These are phyloP conservation scores for Brassica cretica DNA, from an alignment of 345 rosid genomes.

Conservation along the genomic window DNA sequence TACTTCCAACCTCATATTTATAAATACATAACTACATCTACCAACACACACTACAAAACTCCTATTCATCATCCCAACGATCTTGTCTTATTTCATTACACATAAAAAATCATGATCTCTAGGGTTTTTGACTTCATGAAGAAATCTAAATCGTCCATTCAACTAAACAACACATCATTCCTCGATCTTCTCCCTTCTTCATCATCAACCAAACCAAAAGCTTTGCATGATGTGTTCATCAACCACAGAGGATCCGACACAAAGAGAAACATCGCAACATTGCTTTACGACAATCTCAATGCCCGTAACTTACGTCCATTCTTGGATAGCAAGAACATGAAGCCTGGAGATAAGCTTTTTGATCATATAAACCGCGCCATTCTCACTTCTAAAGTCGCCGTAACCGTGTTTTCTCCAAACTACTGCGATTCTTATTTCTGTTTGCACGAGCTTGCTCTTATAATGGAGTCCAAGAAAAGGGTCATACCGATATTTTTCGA, in stretches of 20 bases:
- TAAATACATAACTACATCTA: not conserved
- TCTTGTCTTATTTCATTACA: constrained; percentile 3
- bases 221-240: constrained; percentile 60
- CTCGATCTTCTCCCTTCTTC: constrained; percentile 32
- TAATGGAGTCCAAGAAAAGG: constrained; percentile 67
- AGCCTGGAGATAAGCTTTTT: constrained; percentile 68
- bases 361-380: constrained; percentile 60
- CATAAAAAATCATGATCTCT: constrained; percentile 31
- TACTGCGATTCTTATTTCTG: constrained; percentile 66
- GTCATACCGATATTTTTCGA: constrained; percentile 77
- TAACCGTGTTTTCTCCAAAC: constrained; percentile 63
- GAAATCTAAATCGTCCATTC: constrained; percentile 27
- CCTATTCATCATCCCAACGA: constrained; percentile 9
- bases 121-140: constrained; percentile 36
- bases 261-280: constrained; percentile 51
- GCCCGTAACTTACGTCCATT: constrained; percentile 50
- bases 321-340: constrained; percentile 76
- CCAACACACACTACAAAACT: not conserved
- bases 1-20: constrained; percentile 31
- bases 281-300: constrained; percentile 65
- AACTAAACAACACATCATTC: constrained; percentile 13
- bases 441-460: constrained; percentile 66
- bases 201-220: constrained; percentile 6
- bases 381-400: constrained; percentile 51
- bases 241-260: constrained; percentile 76